phyloP scores from a whole-genome alignment of 495 filamentous ascomycete genomes.

The Sabuloglossum arenarium region DNA sequence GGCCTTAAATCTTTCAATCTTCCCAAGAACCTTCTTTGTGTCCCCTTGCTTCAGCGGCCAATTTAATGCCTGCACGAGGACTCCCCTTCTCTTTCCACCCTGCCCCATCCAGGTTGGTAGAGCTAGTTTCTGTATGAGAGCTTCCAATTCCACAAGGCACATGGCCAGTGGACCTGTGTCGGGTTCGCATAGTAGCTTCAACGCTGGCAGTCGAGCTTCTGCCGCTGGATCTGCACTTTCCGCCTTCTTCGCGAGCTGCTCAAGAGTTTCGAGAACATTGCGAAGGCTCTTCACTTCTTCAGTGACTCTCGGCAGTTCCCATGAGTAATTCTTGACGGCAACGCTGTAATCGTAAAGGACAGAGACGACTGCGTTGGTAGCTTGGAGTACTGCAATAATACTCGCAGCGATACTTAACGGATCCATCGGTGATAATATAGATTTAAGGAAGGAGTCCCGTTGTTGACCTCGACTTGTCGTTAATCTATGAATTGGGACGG shows the following conservation, averaged over 20 bases:
- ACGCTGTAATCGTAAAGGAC: conserved; percentile 5
- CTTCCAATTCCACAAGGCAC: conserved; percentile 3
- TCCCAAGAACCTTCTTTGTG: conserved; percentile 2
- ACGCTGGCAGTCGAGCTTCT: not conserved
- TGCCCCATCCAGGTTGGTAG: conserved; percentile 2
- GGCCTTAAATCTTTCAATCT: conserved; percentile 2
- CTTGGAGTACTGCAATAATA: conserved; percentile 5
- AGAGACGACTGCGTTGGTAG: conserved; percentile 4
- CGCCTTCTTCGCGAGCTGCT: conserved; percentile 3
- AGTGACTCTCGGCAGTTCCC: conserved; percentile 6
- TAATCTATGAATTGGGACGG: too few species aligned
- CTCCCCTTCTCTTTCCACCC: conserved; percentile 1
- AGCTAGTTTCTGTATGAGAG: not conserved
- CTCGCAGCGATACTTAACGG: conserved; percentile 1
- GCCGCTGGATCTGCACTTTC: not conserved
- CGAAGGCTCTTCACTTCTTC: conserved; percentile 6
- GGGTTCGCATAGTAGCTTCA: conserved; percentile 1
- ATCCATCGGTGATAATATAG: too few species aligned
- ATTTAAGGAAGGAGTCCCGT: too few species aligned
- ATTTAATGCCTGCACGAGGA: conserved; percentile 1
- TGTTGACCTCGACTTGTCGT: too few species aligned
- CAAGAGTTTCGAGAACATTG: conserved; percentile 1
- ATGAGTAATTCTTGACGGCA: conserved; percentile 1
- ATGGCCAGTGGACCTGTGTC: not conserved
- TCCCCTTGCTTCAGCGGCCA: conserved; percentile 6